phyloP scores from a whole-genome alignment of 345 rosid species.

The Atalantia buxifolia region DNA sequence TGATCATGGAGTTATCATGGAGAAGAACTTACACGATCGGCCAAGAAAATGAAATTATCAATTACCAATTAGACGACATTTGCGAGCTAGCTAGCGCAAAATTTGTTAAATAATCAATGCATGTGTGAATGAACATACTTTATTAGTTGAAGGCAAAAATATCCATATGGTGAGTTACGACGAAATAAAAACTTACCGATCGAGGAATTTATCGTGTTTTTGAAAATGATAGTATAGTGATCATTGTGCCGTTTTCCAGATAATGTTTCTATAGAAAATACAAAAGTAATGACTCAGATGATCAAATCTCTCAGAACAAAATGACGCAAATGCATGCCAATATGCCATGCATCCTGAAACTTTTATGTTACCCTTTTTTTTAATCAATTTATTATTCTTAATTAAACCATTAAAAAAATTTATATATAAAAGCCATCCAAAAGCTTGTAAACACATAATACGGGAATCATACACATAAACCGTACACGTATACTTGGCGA shows the following conservation, averaged over 20 bases:
- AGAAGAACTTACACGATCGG: neutral
- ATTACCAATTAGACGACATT: neutral
- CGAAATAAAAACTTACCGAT: neutral
- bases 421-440: neutral
- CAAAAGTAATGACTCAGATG: conserved; percentile 4
- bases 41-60: neutral
- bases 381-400: neutral
- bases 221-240: conserved; percentile 15
- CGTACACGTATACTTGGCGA: neutral
- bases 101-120: neutral
- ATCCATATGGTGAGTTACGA: neutral
- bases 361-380: neutral
- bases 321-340: neutral
- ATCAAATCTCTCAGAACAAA: neutral
- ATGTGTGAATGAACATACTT: too few species aligned
- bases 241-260: conserved; percentile 8
- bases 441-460: neutral
- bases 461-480: neutral
- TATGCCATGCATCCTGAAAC: neutral
- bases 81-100: neutral
- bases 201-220: neutral
- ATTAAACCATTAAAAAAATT: neutral
- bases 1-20: neutral
- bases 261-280: conserved; percentile 1
- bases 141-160: neutral